Evolutionary conservation across 192 early-diverging fungal species (phyloP), one percentile per base, ranked within the genome.

Genomic region (Powellomyces hirtus): DNA sequence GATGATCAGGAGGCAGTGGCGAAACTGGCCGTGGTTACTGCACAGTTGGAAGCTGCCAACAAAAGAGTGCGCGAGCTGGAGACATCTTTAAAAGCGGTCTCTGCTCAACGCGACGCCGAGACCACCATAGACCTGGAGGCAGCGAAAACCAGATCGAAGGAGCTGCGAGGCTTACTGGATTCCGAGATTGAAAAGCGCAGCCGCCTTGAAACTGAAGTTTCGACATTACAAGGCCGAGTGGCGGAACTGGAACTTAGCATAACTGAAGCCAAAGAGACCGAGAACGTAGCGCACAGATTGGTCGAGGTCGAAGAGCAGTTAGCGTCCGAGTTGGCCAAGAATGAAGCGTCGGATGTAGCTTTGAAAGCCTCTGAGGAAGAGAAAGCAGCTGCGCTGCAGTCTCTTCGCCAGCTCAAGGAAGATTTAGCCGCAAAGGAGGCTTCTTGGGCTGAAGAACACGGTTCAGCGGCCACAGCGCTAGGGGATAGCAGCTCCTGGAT

Each of bases 221-320:
- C 6, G 2, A 24, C 24, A 6, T 20, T 40, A 22, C 5, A 22
- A 8, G n/a, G 31, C 20, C 10, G 24, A 14, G 22, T 11, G 7
- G 36, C 37, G 37, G 60, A 64, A 35, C 62, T 64, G 22, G 44
- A 64, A 35, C 42, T 29, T n/a, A 26, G 26, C 45, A 20, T 27
- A 16, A 16, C 3, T 24, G 46, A 49, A 18, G 46, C 46, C 3
- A 18, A 16, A 3, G n/a, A 49, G 46, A n/a, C n/a, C n/a, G n/a
- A n/a, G 67, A 14, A 53, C 33, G 37, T 50, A 35, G 38, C 14
- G 60, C 16, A 11, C 34, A 37, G 40, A 52, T 14, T 70, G 1
- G 42, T n/a, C 14, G 20, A 37, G 16, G 33, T 70, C 58, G 68
- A 70, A 31, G 37, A 36, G 0, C 40, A 64, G 11, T 14, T 46